Evolutionary conservation across 2,329 filamentous ascomycete species (phyloP).

Genomic region (Colletotrichum trifolii): DNA sequence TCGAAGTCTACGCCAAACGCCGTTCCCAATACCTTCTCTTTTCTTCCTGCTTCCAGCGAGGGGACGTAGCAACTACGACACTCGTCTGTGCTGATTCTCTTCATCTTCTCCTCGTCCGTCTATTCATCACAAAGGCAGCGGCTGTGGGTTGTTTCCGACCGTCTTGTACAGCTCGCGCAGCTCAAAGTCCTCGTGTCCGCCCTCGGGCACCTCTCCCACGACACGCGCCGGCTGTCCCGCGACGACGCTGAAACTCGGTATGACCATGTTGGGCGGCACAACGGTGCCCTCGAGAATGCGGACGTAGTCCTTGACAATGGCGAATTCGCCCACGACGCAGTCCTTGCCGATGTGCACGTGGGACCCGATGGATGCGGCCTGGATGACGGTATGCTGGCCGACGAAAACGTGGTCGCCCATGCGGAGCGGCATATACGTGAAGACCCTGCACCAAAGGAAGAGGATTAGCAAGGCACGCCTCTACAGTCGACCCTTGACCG

Average conservation of each 20-base stretch:
- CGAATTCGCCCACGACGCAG: constrained; percentile 84
- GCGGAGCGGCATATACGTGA: constrained; percentile 88
- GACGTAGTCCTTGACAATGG: constrained; percentile 93
- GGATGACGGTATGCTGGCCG: constrained; percentile 78
- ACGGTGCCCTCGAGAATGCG: constrained; percentile 87
- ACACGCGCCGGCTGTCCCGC: constrained; percentile 83
- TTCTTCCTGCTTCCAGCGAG: neutral
- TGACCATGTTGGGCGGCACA: constrained; percentile 88
- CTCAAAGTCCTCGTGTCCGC: constrained; percentile 73
- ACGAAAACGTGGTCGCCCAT: constrained; percentile 96
- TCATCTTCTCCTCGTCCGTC: too few species aligned
- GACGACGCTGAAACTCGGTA: constrained; percentile 93
- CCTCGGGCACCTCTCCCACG: constrained; percentile 83
- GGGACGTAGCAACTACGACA: too few species aligned
- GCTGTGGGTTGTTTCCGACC: constrained; percentile 67
- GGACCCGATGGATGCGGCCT: constrained; percentile 84
- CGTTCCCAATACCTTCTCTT: neutral
- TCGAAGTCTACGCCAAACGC: constrained; percentile 23
- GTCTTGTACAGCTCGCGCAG: constrained; percentile 72
- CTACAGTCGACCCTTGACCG: too few species aligned
- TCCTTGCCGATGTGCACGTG: constrained; percentile 87
- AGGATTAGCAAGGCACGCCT: neutral
- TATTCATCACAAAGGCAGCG: constrained; percentile 16
- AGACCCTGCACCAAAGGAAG: constrained; percentile 52
- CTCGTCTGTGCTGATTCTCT: neutral